A percentile compares a stretch with the other conserved stretches of the same genome.
Evolutionary conservation across 352 stramenopile genomes (phyloP).

Genomic region (Globisporangium paroecandrum): DNA sequence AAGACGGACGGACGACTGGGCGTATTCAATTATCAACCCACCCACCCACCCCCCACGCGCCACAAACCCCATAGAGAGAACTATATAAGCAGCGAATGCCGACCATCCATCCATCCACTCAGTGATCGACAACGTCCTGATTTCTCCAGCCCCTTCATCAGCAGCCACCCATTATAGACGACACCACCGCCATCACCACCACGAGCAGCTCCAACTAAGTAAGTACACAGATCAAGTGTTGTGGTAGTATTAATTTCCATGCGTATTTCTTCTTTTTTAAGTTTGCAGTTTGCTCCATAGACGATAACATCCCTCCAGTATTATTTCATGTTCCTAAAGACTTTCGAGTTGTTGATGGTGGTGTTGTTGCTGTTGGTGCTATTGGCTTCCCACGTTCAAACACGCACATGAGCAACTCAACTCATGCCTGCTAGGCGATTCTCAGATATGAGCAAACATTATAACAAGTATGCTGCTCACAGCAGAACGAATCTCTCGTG

Average conservation of each 20-base stretch:
- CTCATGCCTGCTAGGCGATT: not conserved
- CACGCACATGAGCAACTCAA: no score
- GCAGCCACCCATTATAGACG: slow-evolving; percentile 13
- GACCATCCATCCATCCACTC: not conserved
- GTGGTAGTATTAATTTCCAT: slow-evolving; percentile 8
- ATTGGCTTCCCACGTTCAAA: no score
- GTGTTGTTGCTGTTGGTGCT: no score
- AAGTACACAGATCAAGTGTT: slow-evolving; percentile 2
- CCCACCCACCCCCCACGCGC: not conserved
- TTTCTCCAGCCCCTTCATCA: slow-evolving; percentile 6
- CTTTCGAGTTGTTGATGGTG: not conserved
- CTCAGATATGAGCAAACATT: not conserved
- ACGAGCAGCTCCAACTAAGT: not conserved
- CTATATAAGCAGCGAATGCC: slow-evolving; percentile 8
- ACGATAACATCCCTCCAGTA: not conserved
- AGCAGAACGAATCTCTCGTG: not conserved
- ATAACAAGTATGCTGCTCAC: not conserved
- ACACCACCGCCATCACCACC: not conserved
- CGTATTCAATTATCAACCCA: slow-evolving; percentile 15
- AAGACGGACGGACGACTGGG: not conserved
- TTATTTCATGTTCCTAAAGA: not conserved
- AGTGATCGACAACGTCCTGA: not conserved
- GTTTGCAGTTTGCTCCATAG: slow-evolving; percentile 4
- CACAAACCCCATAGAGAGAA: slow-evolving; percentile 4
- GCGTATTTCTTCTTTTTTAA: not conserved